These are phyloP conservation scores for Sugiyamaella grinbergsii DNA, from an alignment of 1,139 yeast genomes.

Conservation along the genomic window DNA sequence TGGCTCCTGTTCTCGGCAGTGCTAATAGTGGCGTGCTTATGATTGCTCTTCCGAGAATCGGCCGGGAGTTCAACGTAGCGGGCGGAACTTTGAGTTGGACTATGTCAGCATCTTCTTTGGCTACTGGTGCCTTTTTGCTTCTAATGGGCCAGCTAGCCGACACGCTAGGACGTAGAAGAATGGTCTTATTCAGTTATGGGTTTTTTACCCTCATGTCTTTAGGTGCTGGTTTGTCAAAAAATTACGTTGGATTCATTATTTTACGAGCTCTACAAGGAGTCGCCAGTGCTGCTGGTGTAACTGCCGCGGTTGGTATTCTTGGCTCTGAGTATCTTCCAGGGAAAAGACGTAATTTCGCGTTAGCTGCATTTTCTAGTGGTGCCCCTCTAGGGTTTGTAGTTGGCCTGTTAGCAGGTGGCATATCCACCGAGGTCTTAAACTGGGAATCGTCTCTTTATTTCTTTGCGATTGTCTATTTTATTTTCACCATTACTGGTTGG, in stretches of 20 bases:
- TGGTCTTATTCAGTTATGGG: conserved; percentile 42
- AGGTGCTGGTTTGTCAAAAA: conserved; percentile 47
- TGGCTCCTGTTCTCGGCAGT: conserved; percentile 48
- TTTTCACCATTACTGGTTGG: conserved; percentile 37
- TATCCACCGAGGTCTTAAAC: conserved; percentile 44
- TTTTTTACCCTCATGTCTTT: conserved; percentile 44
- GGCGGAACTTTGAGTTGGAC: conserved; percentile 51
- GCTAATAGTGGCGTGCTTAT: conserved; percentile 45
- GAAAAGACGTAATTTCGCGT: conserved; percentile 46
- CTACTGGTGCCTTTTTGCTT: conserved; percentile 48
- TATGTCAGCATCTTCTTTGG: conserved; percentile 45
- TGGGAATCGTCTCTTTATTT: conserved; percentile 50
- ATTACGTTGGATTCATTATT: conserved; percentile 43
- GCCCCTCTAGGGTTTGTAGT: conserved; percentile 50
- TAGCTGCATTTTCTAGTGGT: conserved; percentile 51
- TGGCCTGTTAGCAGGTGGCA: conserved; percentile 49
- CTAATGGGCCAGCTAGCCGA: conserved; percentile 51
- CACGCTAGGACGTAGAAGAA: conserved; percentile 47
- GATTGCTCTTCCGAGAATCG: conserved; percentile 42
- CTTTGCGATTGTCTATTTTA: conserved; percentile 44
- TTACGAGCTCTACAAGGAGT: conserved; percentile 50
- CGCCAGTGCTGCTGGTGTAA: conserved; percentile 47
- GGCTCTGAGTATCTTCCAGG: conserved; percentile 46
- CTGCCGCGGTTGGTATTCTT: conserved; percentile 50
- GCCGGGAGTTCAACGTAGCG: conserved; percentile 41